Percentiles rank a stretch among this genome's conserved stretches.
These are phyloP conservation scores for Fusarium continuum DNA, from an alignment of 2,329 filamentous ascomycete species.

Conservation along the genomic window DNA sequence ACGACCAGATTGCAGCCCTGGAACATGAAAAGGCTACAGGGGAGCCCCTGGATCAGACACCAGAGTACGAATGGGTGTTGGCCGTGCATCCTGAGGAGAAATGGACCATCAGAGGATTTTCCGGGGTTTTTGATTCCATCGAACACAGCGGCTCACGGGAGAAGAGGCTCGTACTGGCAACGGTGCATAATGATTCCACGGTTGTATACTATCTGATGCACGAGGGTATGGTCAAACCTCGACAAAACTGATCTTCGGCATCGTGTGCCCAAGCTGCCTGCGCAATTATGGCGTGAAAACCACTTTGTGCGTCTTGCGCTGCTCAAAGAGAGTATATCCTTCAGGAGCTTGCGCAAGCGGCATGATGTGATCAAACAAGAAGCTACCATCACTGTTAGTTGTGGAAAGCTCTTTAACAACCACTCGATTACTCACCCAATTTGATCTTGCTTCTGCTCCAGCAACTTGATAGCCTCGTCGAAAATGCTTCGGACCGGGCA, in stretches of 20 bases:
- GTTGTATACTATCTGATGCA: slow-evolving; percentile 87
- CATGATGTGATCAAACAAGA: slow-evolving; percentile 82
- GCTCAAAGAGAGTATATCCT: slow-evolving; percentile 76
- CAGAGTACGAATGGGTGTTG: slow-evolving; percentile 79
- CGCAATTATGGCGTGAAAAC: slow-evolving; percentile 64
- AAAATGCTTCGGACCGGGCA: slow-evolving; percentile 80
- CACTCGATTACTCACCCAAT: slow-evolving; percentile 63
- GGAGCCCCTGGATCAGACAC: slow-evolving; percentile 56
- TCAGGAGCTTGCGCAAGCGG: slow-evolving; percentile 71
- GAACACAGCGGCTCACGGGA: slow-evolving; percentile 56
- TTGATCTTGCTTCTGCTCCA: slow-evolving; percentile 72
- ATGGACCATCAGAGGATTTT: slow-evolving; percentile 73
- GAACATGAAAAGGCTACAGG: slow-evolving; percentile 64
- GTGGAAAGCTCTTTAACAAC: not conserved
- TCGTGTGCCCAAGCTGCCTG: not conserved
- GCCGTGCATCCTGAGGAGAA: slow-evolving; percentile 77
- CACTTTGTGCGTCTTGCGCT: slow-evolving; percentile 78
- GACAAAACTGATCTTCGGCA: slow-evolving; percentile 71
- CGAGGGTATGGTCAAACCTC: slow-evolving; percentile 85
- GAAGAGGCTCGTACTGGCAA: slow-evolving; percentile 79
- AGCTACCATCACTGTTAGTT: slow-evolving; percentile 56
- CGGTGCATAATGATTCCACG: slow-evolving; percentile 81
- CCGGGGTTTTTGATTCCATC: slow-evolving; percentile 74
- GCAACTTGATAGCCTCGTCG: slow-evolving; percentile 68
- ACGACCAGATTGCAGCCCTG: slow-evolving; percentile 80